Evolutionary conservation across 257 asterid genomes (phyloP), one percentile per base, ranked within the genome.

Genomic region (Echites panduratus): DNA sequence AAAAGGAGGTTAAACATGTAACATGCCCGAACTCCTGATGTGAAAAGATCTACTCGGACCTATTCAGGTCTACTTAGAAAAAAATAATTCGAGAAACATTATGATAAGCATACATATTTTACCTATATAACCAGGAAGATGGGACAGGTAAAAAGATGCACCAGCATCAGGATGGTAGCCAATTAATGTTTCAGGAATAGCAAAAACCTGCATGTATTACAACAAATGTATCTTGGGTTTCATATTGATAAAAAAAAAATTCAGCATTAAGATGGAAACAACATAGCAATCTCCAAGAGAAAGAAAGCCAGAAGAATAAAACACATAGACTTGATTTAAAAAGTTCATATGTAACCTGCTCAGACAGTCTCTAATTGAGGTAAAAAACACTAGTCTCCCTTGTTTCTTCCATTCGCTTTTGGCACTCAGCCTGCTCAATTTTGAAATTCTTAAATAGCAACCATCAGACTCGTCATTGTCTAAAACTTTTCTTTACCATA

Each of bases 161-260:
- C 92, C 98, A 4, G 98, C 99, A 77, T 95, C 99, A 35, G 99
- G 98, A 83, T 95, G 98, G 88, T 87, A 95, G 68, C 99, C 99
- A 75, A 95, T 95, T 82, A 82, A 79, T 43, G 94, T 90, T 83
- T 95, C 99, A 4, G 98, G 97, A 1, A 97, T 95, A 75, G 96
- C 90, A 85, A 95, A 92, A 66, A 92, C 89, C 98, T 95, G 85
- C 79, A 82, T 62, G n/a, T 38, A 40, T 67, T 29, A 26, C 8
- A 41, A 45, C 61, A 71, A 22, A 27, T 75, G 45, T 11, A 67
- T 66, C 68, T 20, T 32, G n/a, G 38, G 35, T 68, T 68, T 50
- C 26, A 67, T 44, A 66, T 26, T 4, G 13, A 40, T 44, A 17
- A 58, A 9, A 20, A 38, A 29, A 50, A 50, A 40, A 41, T 65